A percentile compares a stretch with the other conserved stretches of the same genome.
phyloP scores from a whole-genome alignment of 2,329 filamentous ascomycete species.

The Xylaria sp. region DNA sequence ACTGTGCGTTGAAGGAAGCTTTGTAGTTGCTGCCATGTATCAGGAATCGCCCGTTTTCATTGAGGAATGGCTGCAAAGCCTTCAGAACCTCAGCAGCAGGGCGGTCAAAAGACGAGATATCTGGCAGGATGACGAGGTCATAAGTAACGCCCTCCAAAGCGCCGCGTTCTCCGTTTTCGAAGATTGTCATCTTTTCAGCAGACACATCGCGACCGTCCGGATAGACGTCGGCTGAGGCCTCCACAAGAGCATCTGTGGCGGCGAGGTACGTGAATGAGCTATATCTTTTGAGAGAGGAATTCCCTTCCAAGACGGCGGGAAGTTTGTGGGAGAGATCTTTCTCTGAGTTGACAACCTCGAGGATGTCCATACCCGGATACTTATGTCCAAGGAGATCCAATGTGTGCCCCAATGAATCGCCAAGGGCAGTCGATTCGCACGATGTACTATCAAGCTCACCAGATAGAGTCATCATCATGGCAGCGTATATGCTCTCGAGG shows the following conservation, averaged over 20 bases:
- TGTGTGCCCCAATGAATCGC: conserved; percentile 20
- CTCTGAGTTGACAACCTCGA: conserved; percentile 29
- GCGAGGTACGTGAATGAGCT: conserved; percentile 29
- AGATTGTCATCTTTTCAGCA: conserved; percentile 24
- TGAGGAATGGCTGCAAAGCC: conserved; percentile 25
- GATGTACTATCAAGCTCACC: conserved; percentile 11
- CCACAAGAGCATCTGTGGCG: conserved; percentile 27
- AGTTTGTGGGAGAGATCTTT: conserved; percentile 27
- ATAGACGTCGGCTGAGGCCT: conserved; percentile 22
- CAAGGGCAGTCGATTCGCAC: not conserved
- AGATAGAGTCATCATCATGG: conserved; percentile 29
- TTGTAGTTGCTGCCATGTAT: conserved; percentile 17
- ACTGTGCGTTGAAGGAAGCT: conserved; percentile 16
- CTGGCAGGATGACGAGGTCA: conserved; percentile 28
- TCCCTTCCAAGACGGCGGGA: conserved; percentile 26
- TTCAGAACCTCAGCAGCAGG: conserved; percentile 24
- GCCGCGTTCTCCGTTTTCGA: conserved; percentile 26
- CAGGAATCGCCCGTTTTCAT: conserved; percentile 29
- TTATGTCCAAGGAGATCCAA: conserved; percentile 34
- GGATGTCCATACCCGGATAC: conserved; percentile 35
- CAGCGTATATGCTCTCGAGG: conserved; percentile 29
- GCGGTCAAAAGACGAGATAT: conserved; percentile 27
- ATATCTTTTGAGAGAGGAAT: conserved; percentile 28
- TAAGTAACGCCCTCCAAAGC: conserved; percentile 26
- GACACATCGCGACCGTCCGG: conserved; percentile 29